Base-by-base conservation (phyloP, 2,329 filamentous ascomycete species). In the Arachnopeziza araneosa region DNA sequence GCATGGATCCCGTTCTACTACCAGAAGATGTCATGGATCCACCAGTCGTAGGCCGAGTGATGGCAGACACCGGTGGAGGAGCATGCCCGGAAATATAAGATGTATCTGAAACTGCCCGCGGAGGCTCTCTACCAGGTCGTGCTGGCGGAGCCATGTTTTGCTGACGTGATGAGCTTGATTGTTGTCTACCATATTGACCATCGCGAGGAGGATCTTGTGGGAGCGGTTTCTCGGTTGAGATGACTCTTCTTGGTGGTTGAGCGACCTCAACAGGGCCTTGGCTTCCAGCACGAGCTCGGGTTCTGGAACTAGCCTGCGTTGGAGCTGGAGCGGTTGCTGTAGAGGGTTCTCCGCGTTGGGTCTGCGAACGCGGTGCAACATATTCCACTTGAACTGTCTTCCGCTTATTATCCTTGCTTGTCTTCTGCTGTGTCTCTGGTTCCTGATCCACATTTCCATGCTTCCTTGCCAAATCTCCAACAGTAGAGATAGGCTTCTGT, bases 311-410 rank as follows among this genome's bases (percentile, higher is more conserved):
- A 19, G 63, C 57, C 24, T 63, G 71, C 64, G 75, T 58, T 24
- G 64, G 71, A 65, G 75, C 61, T 19, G 63, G 58, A 55, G 66
- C 66, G 54, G 73, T 67, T 17, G 72, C 71, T 44, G 71, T 63
- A 4, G 74, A 65, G 52, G 68, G 61, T 57, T 73, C 74, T 22
- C 72, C 91, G 65, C 93, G 85, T 63, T 88, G 83, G 0, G 93
- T 97, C 71, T 93, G 87, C 6, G 91, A 96, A 24, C 88, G 87
- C 24, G 95, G 95, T 22, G 93, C 90, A 59, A 98, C 95, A 74
- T 99, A 99, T 78, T 99, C 95, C 63, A 99, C 90, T 76, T 99
- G 95, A 0, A 99, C 91, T 0, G 95, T 99, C 68, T 93, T 86
- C 60, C 95, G 87, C 76, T 98, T 98, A 69, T 89, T 89, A 72